These are phyloP conservation scores for Amoebophrya sp. DNA, from an alignment of 169 alveolate genomes.

Conservation along the genomic window DNA sequence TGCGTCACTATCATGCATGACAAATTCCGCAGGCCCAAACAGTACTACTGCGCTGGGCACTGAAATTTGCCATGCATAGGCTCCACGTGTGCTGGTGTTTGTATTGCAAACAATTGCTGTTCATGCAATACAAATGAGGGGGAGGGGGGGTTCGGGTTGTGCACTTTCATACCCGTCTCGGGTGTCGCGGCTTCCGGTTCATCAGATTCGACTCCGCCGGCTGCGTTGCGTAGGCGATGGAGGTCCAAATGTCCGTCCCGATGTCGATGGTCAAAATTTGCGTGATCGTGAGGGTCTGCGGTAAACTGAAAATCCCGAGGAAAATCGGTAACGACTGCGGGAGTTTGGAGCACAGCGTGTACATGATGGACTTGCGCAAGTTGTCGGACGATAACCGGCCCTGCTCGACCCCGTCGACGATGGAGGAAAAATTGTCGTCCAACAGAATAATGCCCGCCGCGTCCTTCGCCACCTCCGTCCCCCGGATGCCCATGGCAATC, in stretches of 20 bases:
- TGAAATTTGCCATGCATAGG: too few species aligned
- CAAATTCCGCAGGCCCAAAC: too few species aligned
- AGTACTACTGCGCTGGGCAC: too few species aligned
- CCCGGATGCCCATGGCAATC: slow-evolving; percentile 97
- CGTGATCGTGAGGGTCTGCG: slow-evolving; percentile 40
- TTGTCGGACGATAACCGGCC: slow-evolving; percentile 73
- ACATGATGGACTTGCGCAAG: slow-evolving; percentile 52
- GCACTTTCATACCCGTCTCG: too few species aligned
- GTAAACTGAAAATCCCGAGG: not conserved
- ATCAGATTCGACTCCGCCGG: too few species aligned
- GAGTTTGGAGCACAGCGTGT: slow-evolving; percentile 43
- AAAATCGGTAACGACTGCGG: not conserved
- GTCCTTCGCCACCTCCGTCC: slow-evolving; percentile 99
- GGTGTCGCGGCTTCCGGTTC: too few species aligned
- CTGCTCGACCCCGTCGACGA: slow-evolving; percentile 70
- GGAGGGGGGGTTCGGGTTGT: too few species aligned
- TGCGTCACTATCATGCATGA: too few species aligned
- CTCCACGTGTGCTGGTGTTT: too few species aligned
- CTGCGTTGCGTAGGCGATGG: slow-evolving; percentile 39
- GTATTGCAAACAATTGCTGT: too few species aligned
- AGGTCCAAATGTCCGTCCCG: slow-evolving; percentile 44
- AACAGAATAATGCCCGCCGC: slow-evolving; percentile 98
- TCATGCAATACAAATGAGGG: too few species aligned
- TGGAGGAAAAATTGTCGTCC: slow-evolving; percentile 95
- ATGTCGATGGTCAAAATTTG: slow-evolving; percentile 45